Conservation (phyloP, 345 rosid species). For the Rhodomyrtus tomentosa region DNA sequence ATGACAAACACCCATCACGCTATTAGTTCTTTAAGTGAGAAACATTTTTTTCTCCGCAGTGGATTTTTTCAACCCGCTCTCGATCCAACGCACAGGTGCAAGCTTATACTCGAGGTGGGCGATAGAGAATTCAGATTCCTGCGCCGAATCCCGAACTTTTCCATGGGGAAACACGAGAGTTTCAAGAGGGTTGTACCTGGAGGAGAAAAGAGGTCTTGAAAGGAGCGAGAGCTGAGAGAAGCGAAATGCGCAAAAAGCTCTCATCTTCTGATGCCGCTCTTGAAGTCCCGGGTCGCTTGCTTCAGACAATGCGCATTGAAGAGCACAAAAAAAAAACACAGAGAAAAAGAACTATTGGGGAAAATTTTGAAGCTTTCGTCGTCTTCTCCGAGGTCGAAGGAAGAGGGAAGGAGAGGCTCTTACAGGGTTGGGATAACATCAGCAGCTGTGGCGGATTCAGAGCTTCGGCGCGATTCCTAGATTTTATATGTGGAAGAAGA, state of each 20-base stretch:
- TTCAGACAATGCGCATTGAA: neutral
- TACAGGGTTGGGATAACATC: neutral
- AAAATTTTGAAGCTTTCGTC: neutral
- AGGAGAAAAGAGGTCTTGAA: neutral
- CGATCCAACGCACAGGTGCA: neutral
- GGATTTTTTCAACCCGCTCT: neutral
- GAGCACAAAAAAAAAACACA: neutral
- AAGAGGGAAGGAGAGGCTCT: neutral
- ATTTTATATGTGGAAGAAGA: neutral
- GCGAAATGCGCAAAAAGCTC: constrained; percentile 1
- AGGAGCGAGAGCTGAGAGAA: neutral
- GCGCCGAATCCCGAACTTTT: neutral
- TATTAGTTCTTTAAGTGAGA: neutral
- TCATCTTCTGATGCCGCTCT: neutral
- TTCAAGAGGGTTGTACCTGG: neutral
- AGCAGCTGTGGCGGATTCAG: neutral
- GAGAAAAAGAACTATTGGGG: neutral
- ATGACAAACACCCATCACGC: neutral
- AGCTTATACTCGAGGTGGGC: neutral
- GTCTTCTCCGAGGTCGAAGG: neutral
- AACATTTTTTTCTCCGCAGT: neutral
- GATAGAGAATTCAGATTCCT: neutral
- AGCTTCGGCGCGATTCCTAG: neutral
- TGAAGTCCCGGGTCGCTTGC: neutral
- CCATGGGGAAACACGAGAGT: neutral